These are phyloP conservation scores for Clonostachys sp. DNA, from an alignment of 2,329 filamentous ascomycete genomes.

Conservation along the genomic window DNA sequence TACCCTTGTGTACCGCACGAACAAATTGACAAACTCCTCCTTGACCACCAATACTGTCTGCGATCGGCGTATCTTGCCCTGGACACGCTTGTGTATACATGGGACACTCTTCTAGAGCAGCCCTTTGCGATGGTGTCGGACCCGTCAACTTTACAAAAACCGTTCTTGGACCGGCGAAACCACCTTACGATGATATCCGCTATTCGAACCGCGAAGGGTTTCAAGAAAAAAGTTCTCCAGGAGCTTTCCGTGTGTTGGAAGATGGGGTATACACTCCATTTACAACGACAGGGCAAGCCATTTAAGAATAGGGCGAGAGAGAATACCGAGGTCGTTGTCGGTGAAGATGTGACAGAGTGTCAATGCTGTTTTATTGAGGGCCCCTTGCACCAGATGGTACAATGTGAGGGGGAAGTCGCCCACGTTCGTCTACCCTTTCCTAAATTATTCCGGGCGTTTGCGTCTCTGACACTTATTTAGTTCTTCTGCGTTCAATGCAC, in stretches of 20 bases:
- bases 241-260: too few relatives aligned
- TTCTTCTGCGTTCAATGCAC: slow-evolving; percentile 69
- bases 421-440: slow-evolving; percentile 36
- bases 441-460: background rate
- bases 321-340: too few relatives aligned
- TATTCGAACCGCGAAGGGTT: too few relatives aligned
- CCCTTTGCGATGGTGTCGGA: background rate
- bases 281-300: too few relatives aligned
- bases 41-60: background rate
- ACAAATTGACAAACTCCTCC: background rate
- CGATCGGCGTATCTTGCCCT: background rate
- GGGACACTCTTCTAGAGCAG: background rate
- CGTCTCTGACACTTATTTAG: slow-evolving; percentile 10
- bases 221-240: too few relatives aligned
- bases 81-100: background rate
- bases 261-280: too few relatives aligned
- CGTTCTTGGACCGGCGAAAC: slow-evolving; percentile 27
- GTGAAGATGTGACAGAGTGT: slow-evolving; percentile 45
- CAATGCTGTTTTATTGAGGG: slow-evolving; percentile 68
- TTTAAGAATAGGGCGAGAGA: too few relatives aligned
- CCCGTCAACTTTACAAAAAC: background rate
- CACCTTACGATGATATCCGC: too few relatives aligned
- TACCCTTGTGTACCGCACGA: too few relatives aligned
- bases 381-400: slow-evolving; percentile 62
- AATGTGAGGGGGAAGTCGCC: slow-evolving; percentile 52